Evolutionary conservation across 495 filamentous ascomycete genomes (phyloP).

Genomic region (Penicillium cinerascens): DNA sequence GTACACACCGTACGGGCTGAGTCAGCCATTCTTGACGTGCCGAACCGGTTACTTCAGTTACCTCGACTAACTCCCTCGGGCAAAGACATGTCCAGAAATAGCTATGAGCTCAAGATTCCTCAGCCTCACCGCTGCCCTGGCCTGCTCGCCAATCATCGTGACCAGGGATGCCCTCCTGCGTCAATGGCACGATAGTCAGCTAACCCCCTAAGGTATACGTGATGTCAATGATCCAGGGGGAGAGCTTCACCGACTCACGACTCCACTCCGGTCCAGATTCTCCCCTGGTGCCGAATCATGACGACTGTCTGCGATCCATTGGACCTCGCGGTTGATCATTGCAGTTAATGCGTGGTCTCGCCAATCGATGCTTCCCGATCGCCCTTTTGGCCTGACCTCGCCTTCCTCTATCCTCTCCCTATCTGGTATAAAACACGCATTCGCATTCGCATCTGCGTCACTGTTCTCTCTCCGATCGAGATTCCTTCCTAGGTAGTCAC

Average conservation of each 20-base stretch:
- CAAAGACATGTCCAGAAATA: slow-evolving; percentile 6
- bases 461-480: not conserved
- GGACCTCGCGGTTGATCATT: slow-evolving; percentile 4
- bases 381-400: not conserved
- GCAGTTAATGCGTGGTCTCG: slow-evolving; percentile 8
- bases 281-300: slow-evolving; percentile 2
- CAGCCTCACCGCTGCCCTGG: slow-evolving; percentile 15
- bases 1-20: slow-evolving; percentile 3
- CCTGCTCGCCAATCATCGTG: slow-evolving; percentile 2
- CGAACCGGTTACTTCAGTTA: not conserved
- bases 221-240: slow-evolving; percentile 26
- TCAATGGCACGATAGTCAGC: not conserved
- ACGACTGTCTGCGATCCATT: slow-evolving; percentile 1
- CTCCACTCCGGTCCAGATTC: slow-evolving; percentile 22
- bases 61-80: not conserved
- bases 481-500: not conserved
- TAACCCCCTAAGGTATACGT: not conserved
- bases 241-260: slow-evolving; percentile 11
- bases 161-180: slow-evolving; percentile 2
- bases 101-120: slow-evolving; percentile 12
- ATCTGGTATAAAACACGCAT: not conserved
- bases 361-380: slow-evolving; percentile 5
- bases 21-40: slow-evolving; percentile 19
- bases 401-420: not conserved
- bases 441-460: not conserved